phyloP scores from a whole-genome alignment of 1,284 basidiomycete species.

The Sporisorium exsertum region DNA sequence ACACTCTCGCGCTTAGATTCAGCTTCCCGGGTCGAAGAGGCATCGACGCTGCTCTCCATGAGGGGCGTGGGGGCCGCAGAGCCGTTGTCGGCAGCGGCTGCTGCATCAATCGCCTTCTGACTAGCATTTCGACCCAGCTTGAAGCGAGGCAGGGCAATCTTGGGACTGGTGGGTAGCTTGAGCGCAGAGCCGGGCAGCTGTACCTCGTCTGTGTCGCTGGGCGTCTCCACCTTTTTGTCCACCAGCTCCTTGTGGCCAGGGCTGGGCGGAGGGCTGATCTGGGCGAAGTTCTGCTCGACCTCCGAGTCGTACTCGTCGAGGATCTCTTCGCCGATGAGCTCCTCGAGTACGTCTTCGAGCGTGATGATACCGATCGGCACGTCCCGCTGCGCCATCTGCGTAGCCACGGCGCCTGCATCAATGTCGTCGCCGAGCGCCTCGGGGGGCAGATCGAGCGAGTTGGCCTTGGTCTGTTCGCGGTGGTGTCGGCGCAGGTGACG shows the following conservation, averaged over 20 bases:
- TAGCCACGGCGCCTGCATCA: slow-evolving; percentile 44
- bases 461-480: slow-evolving; percentile 73
- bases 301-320: slow-evolving; percentile 65
- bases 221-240: slow-evolving; percentile 36
- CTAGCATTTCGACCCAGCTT: slow-evolving; percentile 39
- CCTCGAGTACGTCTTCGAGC: slow-evolving; percentile 90
- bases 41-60: slow-evolving; percentile 19
- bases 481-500: slow-evolving; percentile 77
- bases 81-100: neutral
- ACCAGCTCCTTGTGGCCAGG: slow-evolving; percentile 52
- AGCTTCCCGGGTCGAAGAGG: slow-evolving; percentile 5
- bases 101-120: slow-evolving; percentile 14
- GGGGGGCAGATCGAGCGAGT: slow-evolving; percentile 37
- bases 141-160: slow-evolving; percentile 46
- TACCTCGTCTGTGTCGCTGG: slow-evolving; percentile 26
- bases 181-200: slow-evolving; percentile 35
- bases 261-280: slow-evolving; percentile 55
- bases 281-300: slow-evolving; percentile 61
- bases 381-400: slow-evolving; percentile 49
- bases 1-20: slow-evolving; percentile 17
- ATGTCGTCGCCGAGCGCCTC: slow-evolving; percentile 77
- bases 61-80: slow-evolving; percentile 21
- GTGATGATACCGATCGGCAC: slow-evolving; percentile 89
- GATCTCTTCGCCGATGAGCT: slow-evolving; percentile 65
- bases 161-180: slow-evolving; percentile 43